Conservation (phyloP, 768 basidiomycete species). For the Collybia sp. region DNA sequence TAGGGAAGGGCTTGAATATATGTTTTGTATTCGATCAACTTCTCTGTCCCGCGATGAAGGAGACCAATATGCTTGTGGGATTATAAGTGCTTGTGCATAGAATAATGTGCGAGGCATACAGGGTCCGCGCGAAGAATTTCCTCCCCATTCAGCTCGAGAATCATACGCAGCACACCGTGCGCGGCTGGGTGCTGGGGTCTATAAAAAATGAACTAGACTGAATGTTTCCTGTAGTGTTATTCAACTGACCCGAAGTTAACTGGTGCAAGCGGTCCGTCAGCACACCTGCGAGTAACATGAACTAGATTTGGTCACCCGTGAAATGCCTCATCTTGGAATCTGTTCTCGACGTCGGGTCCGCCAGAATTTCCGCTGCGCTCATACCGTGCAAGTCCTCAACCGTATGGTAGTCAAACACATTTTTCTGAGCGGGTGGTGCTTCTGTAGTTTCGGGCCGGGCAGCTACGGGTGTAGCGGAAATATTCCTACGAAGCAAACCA, state of each 20-base stretch:
- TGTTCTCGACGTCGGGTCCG: conserved; percentile 63
- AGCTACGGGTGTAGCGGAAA: conserved; percentile 29
- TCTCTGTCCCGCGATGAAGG: conserved; percentile 96
- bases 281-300: neutral
- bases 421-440: conserved; percentile 29
- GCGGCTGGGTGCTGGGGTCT: conserved; percentile 98
- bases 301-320: conserved; percentile 62
- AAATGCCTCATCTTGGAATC: conserved; percentile 90
- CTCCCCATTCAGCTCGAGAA: conserved; percentile 96
- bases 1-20: conserved; percentile 97
- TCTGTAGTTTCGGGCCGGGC: conserved; percentile 24
- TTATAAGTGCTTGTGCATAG: neutral
- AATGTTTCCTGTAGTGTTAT: neutral
- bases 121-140: conserved; percentile 87
- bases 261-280: conserved; percentile 21
- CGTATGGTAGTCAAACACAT: conserved; percentile 60
- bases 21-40: conserved; percentile 98
- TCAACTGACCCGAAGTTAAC: conserved; percentile 87
- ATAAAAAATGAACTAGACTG: conserved; percentile 4
- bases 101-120: conserved; percentile 33
- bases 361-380: conserved; percentile 73
- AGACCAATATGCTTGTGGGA: conserved; percentile 82
- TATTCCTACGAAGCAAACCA: conserved; percentile 24
- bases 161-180: conserved; percentile 96
- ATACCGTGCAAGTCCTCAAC: conserved; percentile 86